Base-by-base conservation (phyloP, 306 rosid genomes). In the Aeschynomene evenia region DNA sequence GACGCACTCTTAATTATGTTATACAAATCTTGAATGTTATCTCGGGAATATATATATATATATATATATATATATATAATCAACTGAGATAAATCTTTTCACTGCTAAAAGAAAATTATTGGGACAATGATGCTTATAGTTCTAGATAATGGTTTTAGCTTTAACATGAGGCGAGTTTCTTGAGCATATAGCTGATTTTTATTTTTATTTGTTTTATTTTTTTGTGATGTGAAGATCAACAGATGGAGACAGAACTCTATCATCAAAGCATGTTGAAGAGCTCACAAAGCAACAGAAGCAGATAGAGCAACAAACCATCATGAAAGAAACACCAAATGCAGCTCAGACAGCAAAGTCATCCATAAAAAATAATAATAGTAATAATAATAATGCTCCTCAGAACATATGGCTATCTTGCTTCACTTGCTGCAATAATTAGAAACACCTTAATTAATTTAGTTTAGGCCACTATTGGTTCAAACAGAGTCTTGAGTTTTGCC, bases 391-490 rank as follows among this genome's bases (percentile, higher is more conserved):
- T 14, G 11, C 51, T 7, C 23, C 63, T 4, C 77, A 36, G 19
- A 73, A 49, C 40, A 83, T 14, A 52, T 85, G 93, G 86, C 59
- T 82, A 7, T 60, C 85, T 80, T 90, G 91, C 84, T 85, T 87
- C 51, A 9, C 81, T 51, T 85, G 91, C 61, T 81, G 91, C 66
- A 52, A 26, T 80, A 72, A n/a, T n/a, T n/a, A n/a, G n/a, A 77
- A 75, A 73, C 50, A 3, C 72, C 13, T 1, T n/a, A n/a, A n/a
- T n/a, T n/a, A n/a, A n/a, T n/a, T n/a, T 16, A 15, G 48, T 40
- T 54, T 67, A 29, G 40, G 54, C 9, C 37, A 37, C n/a, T 4
- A 24, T 66, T 18, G 14, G 6, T 43, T 55, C 28, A 36, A 19
- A 16, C 19, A 62, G 34, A 28, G 18, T 26, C 45, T 59, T 52